Evolutionary conservation across 768 basidiomycete species (phyloP).

Genomic region (Agaricus sinodeliciosus): DNA sequence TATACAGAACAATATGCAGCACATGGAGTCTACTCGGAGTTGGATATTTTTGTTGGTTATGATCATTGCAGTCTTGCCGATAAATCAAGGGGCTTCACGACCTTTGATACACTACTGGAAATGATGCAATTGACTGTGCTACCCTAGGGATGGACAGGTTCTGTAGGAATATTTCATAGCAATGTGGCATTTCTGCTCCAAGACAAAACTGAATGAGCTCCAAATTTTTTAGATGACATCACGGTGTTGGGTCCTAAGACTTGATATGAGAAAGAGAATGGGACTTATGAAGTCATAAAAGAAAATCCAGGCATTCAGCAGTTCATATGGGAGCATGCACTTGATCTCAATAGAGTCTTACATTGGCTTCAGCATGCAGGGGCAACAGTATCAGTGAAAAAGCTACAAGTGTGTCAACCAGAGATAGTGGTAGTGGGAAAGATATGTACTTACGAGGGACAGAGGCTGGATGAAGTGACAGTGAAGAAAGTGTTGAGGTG

Average conservation of each 20-base stretch:
- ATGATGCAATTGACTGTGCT: slow-evolving; percentile 24
- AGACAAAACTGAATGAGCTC: slow-evolving; percentile 18
- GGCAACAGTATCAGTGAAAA: slow-evolving; percentile 27
- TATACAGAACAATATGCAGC: slow-evolving; percentile 25
- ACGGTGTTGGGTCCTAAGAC: slow-evolving; percentile 25
- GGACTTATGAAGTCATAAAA: slow-evolving; percentile 15
- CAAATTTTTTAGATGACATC: slow-evolving; percentile 26
- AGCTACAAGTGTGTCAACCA: slow-evolving; percentile 19
- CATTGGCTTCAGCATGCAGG: slow-evolving; percentile 24
- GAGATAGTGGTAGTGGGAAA: slow-evolving; percentile 20
- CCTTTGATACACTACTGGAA: slow-evolving; percentile 32
- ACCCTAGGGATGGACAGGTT: slow-evolving; percentile 36
- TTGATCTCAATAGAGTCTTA: slow-evolving; percentile 25
- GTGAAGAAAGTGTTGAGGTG: slow-evolving; percentile 18
- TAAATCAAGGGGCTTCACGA: slow-evolving; percentile 24
- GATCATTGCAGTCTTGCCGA: slow-evolving; percentile 22
- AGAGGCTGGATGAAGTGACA: slow-evolving; percentile 16
- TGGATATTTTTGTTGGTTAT: slow-evolving; percentile 32
- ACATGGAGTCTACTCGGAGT: slow-evolving; percentile 15
- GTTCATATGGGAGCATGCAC: slow-evolving; percentile 34
- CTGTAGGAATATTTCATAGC: slow-evolving; percentile 23
- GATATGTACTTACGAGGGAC: slow-evolving; percentile 19
- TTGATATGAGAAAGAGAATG: slow-evolving; percentile 18
- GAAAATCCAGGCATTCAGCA: slow-evolving; percentile 22
- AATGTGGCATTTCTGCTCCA: slow-evolving; percentile 26